Conservation (phyloP, 768 basidiomycete genomes). For the Chalciporus piperatus region DNA sequence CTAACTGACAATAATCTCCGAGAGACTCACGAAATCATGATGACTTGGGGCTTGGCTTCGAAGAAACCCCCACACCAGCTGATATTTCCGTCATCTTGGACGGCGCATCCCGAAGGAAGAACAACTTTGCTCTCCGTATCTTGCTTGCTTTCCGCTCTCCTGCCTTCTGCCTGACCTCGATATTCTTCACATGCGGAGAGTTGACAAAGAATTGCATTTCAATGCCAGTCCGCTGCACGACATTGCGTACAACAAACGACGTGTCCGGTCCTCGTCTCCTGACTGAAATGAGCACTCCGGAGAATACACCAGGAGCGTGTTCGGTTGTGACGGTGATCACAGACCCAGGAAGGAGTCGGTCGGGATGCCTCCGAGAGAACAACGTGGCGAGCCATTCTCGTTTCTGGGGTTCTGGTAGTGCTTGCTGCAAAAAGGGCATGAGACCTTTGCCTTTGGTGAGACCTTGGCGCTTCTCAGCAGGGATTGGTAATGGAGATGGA, state of each 20-base stretch:
- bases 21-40: constrained; percentile 20
- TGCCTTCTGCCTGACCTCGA: constrained; percentile 72
- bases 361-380: constrained; percentile 69
- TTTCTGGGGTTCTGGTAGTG: constrained; percentile 66
- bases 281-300: constrained; percentile 83
- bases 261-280: constrained; percentile 84
- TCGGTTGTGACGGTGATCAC: constrained; percentile 77
- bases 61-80: constrained; percentile 36
- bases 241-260: constrained; percentile 85
- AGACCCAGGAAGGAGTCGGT: constrained; percentile 77
- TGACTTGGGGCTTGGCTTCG: not conserved
- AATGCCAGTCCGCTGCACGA: constrained; percentile 87
- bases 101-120: constrained; percentile 78
- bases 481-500: constrained; percentile 41
- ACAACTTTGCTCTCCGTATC: constrained; percentile 75
- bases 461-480: constrained; percentile 37
- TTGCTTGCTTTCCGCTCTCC: constrained; percentile 44
- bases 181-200: constrained; percentile 84
- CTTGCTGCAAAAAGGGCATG: constrained; percentile 69
- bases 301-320: constrained; percentile 79
- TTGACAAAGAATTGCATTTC: constrained; percentile 90
- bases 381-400: constrained; percentile 61
- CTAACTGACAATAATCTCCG: not conserved
- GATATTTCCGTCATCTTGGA: constrained; percentile 81
- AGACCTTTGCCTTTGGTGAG: constrained; percentile 71